Percentiles rank a stretch among this genome's conserved stretches.
These are phyloP conservation scores for Zygotorulaspora sp. DNA, from an alignment of 805 yeast genomes.

Conservation along the genomic window DNA sequence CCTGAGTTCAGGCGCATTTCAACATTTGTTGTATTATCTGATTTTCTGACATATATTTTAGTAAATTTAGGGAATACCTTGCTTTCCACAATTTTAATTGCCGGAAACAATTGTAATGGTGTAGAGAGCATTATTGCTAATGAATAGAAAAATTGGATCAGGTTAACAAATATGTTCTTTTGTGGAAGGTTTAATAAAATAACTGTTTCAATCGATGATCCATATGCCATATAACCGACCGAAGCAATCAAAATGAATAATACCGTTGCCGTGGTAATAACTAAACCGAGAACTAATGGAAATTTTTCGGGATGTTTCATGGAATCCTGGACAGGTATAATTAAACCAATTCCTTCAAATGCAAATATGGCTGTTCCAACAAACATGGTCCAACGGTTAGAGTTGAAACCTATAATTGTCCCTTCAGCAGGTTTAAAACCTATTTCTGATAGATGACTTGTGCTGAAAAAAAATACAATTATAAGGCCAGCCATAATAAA, in stretches of 20 bases:
- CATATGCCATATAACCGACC: conserved; percentile 68
- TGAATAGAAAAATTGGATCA: conserved; percentile 68
- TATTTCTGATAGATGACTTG: conserved; percentile 32
- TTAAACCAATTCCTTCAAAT: conserved; percentile 81
- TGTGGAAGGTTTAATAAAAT: conserved; percentile 71
- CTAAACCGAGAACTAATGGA: conserved; percentile 58
- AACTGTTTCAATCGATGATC: conserved; percentile 59
- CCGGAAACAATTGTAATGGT: conserved; percentile 79
- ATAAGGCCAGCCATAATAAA: conserved; percentile 63
- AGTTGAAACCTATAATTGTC: conserved; percentile 48
- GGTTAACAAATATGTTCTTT: conserved; percentile 52
- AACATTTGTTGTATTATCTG: conserved; percentile 15
- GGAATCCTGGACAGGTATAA: conserved; percentile 77
- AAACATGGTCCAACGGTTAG: conserved; percentile 59
- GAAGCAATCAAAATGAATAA: conserved; percentile 62
- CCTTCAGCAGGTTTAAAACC: conserved; percentile 47
- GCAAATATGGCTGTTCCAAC: conserved; percentile 84
- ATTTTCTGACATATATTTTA: conserved; percentile 19
- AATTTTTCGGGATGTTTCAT: conserved; percentile 73
- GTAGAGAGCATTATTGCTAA: conserved; percentile 71
- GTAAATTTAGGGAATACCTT: conserved; percentile 46
- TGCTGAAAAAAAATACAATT: conserved; percentile 56
- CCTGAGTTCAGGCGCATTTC: conserved; percentile 44
- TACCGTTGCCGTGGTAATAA: conserved; percentile 56
- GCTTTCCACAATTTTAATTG: conserved; percentile 66